These are phyloP conservation scores for Aspergillus steynii DNA, from an alignment of 495 filamentous ascomycete species.

Conservation along the genomic window DNA sequence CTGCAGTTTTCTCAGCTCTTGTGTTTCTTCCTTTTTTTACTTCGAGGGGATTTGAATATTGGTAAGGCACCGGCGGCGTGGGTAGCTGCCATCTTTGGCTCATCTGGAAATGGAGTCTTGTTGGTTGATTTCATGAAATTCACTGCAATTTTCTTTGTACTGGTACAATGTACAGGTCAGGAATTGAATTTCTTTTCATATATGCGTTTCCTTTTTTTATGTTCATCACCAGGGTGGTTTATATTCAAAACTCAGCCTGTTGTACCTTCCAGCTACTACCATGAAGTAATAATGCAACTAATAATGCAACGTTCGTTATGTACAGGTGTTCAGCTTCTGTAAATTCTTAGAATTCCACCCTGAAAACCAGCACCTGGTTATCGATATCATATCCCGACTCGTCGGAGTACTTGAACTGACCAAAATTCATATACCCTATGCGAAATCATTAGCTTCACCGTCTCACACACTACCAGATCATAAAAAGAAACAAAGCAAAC, in stretches of 20 bases:
- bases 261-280: too few relatives aligned
- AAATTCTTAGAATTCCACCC: conserved; percentile 52
- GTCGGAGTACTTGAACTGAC: conserved; percentile 61
- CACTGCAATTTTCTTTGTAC: background rate
- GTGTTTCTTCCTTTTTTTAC: background rate
- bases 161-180: background rate
- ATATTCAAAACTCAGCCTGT: too few relatives aligned
- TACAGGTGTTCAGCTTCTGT: background rate
- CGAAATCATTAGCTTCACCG: background rate
- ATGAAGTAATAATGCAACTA: too few relatives aligned
- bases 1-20: background rate
- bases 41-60: background rate
- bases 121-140: background rate
- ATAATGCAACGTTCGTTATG: background rate
- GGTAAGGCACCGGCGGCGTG: background rate
- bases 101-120: background rate
- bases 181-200: background rate
- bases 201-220: background rate
- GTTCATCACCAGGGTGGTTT: too few relatives aligned
- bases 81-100: background rate
- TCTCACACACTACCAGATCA: background rate
- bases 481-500: background rate
- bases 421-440: conserved; percentile 62
- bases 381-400: conserved; percentile 63
- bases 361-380: conserved; percentile 72